Evolutionary conservation across 192 early-diverging fungal species (phyloP).

Genomic region (Coemansia sp.): DNA sequence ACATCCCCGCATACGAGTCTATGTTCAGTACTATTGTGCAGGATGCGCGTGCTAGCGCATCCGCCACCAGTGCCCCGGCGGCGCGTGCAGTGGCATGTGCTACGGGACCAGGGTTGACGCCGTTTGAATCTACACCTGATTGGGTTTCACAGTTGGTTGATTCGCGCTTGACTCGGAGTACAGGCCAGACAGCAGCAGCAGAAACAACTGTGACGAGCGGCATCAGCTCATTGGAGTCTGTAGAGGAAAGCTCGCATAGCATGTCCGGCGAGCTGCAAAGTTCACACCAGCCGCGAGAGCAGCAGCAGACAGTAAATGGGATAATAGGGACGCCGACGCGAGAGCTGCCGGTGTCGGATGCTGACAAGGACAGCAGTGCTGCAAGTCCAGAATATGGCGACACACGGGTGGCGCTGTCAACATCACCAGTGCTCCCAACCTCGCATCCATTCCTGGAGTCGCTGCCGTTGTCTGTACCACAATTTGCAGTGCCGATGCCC

Average conservation of each 20-base stretch:
- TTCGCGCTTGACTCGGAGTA: slow-evolving; percentile 1
- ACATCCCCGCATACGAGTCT: slow-evolving; percentile 15
- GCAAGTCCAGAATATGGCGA: background rate
- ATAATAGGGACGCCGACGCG: background rate
- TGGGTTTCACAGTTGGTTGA: slow-evolving; percentile 17
- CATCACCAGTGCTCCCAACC: background rate
- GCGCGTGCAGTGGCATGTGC: background rate
- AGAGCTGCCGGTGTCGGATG: background rate
- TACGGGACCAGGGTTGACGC: slow-evolving; percentile 9
- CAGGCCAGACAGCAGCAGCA: background rate
- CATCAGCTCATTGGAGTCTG: background rate
- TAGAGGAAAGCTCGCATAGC: background rate
- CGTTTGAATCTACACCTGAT: slow-evolving; percentile 26
- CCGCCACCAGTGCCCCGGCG: background rate
- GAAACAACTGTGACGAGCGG: background rate
- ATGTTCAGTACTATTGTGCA: slow-evolving; percentile 23
- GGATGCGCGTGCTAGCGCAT: slow-evolving; percentile 9
- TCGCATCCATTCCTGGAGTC: background rate
- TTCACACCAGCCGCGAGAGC: background rate
- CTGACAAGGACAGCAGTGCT: background rate
- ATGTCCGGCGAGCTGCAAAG: background rate
- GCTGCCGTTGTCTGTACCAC: background rate
- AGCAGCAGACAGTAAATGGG: background rate
- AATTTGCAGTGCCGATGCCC: slow-evolving; percentile 19
- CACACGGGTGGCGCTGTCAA: background rate